Percentiles rank a stretch among this genome's conserved stretches.
Conservation (phyloP, 768 basidiomycete species). For the Phaeotremella fagi region DNA sequence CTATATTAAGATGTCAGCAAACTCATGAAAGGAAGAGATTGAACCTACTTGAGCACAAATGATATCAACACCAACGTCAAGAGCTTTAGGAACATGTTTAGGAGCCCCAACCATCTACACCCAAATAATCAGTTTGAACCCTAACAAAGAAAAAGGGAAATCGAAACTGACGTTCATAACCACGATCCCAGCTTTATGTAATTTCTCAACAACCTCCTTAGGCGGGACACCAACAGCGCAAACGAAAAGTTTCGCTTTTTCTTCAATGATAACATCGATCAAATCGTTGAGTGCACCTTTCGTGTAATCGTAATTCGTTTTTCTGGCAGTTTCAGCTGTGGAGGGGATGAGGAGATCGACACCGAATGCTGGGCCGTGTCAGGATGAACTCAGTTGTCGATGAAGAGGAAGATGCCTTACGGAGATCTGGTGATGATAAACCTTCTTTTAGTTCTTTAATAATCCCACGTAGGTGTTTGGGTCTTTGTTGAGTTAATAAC, state of each 20-base stretch:
- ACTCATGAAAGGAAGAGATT: not conserved
- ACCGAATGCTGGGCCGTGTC: conserved; percentile 68
- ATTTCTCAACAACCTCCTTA: conserved; percentile 66
- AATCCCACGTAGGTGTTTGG: conserved; percentile 24
- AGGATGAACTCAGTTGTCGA: not conserved
- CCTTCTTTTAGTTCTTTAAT: conserved; percentile 62
- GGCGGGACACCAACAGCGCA: conserved; percentile 80
- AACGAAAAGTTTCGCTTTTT: conserved; percentile 81
- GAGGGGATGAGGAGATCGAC: conserved; percentile 86
- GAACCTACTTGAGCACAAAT: conserved; percentile 67
- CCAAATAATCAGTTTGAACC: conserved; percentile 1
- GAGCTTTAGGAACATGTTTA: conserved; percentile 54
- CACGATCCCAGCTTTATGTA: conserved; percentile 78
- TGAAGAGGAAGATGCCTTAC: conserved; percentile 54
- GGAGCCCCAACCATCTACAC: conserved; percentile 69
- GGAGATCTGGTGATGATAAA: conserved; percentile 52
- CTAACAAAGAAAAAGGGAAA: not conserved
- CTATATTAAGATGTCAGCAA: conserved; percentile 44
- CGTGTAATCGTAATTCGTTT: conserved; percentile 83
- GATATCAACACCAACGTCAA: conserved; percentile 79
- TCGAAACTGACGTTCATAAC: conserved; percentile 71
- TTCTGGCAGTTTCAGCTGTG: conserved; percentile 78
- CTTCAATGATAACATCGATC: conserved; percentile 86
- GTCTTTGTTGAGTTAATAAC: no score
- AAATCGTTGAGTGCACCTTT: conserved; percentile 77